Percentiles rank a stretch among this genome's conserved stretches.
Conservation (phyloP, 1,284 basidiomycete species). For the Chondrostereum purpureum region DNA sequence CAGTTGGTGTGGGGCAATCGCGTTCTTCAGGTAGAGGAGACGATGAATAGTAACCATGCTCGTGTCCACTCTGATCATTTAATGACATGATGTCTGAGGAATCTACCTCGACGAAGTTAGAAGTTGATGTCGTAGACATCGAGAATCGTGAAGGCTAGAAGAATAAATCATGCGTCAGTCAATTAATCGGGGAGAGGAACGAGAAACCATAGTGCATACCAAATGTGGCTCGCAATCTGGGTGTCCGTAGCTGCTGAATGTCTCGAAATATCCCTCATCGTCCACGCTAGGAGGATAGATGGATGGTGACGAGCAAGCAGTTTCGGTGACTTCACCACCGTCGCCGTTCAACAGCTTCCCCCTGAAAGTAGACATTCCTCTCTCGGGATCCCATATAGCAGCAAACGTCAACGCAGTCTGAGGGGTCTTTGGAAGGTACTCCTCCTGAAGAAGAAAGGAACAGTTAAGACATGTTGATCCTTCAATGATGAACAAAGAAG, state of each 20-base stretch:
- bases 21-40: too few species aligned
- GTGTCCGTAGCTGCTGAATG: constrained; percentile 8
- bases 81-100: too few species aligned
- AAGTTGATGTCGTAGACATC: constrained; percentile 44
- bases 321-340: neutral
- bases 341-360: constrained; percentile 6
- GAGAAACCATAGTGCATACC: constrained; percentile 6
- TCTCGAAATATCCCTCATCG: constrained; percentile 1
- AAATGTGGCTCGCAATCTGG: constrained; percentile 15
- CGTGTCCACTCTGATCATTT: too few species aligned
- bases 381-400: constrained; percentile 16
- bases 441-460: neutral
- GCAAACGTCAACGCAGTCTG: constrained; percentile 14
- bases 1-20: too few species aligned
- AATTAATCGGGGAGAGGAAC: neutral
- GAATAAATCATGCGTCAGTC: neutral
- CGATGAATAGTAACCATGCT: too few species aligned
- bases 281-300: neutral
- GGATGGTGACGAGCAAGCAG: neutral
- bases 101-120: constrained; percentile 34
- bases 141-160: constrained; percentile 43
- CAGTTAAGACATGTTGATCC: too few species aligned
- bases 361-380: constrained; percentile 12
- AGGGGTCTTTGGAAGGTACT: constrained; percentile 6
- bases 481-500: too few species aligned